phyloP scores from a whole-genome alignment of 768 basidiomycete species.

The Hypholoma sublateritium region DNA sequence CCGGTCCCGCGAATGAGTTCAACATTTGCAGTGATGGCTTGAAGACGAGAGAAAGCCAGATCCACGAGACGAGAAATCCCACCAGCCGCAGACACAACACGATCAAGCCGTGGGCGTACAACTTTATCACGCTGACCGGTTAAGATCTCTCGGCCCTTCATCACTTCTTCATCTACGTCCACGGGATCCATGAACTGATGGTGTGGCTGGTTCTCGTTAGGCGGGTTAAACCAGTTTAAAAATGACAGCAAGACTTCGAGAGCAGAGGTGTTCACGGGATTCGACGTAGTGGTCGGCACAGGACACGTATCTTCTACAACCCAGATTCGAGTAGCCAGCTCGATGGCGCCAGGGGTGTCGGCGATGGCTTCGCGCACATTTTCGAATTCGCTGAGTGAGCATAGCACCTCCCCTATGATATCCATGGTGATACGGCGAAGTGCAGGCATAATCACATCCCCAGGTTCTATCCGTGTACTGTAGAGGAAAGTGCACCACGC shows the following conservation, averaged over 20 bases:
- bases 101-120: neutral
- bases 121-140: neutral
- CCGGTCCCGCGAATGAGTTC: neutral
- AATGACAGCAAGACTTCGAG: neutral
- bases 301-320: conserved; percentile 27
- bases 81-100: neutral
- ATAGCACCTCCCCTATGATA: conserved; percentile 28
- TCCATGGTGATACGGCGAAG: conserved; percentile 24
- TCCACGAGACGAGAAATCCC: neutral
- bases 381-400: conserved; percentile 26
- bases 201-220: neutral
- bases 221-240: neutral
- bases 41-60: neutral
- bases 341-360: conserved; percentile 29
- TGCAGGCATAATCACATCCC: neutral
- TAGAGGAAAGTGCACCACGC: neutral
- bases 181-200: neutral
- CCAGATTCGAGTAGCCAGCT: conserved; percentile 35
- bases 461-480: neutral
- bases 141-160: too few species aligned
- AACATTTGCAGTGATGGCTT: neutral
- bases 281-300: neutral
- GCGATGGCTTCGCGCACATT: conserved; percentile 27
- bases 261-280: neutral
- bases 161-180: too few species aligned